Base-by-base conservation (phyloP, 129 eudicot genomes). In the Ambrosia trifida region DNA sequence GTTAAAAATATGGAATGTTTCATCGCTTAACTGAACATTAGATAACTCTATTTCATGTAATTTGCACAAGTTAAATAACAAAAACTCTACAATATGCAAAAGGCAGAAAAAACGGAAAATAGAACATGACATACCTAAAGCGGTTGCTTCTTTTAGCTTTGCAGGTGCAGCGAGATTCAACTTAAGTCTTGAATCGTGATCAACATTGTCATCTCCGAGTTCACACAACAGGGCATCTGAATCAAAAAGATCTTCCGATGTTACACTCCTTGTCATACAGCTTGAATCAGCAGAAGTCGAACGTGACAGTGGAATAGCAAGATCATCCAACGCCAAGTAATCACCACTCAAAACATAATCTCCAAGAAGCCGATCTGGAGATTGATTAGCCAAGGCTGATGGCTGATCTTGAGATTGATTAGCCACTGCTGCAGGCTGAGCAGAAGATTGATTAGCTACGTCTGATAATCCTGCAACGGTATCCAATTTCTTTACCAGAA, bases 281-380 rank as follows among this genome's bases (percentile, higher is more conserved):
- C 92, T 85, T 44, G 97, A 83, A 60, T 80, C 88, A 52, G 74
- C 87, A 45, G 88, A 86, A 76, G 96, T 81, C 31, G 78, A 68
- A 38, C 58, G 78, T 11, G 96, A 83, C 19, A 60, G 52, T 13
- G 83, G 82, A 50, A 62, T 81, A 43, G 6, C 76, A 72, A 84
- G 90, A 88, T 91, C 97, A 66, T 82, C 46, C 76, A 91, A 20
- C 77, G 87, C 96, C 87, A 88, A 61, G 79, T 11, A 90, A 81
- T 85, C 89, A 10, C 81, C 91, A 10, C 59, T 52, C 31, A 11
- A 52, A 38, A 80, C 30, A 60, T 66, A 79, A 30, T 84, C 80
- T 47, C 17, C 64, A 24, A 41, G 28, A 6, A 18, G 30, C 30
- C 4, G 30, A 52, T 52, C 59, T 1, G 31, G 30, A 52, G 59